Base-by-base conservation (phyloP, 148 eudicot genomes). In the Amaranthus hypochondriacus region DNA sequence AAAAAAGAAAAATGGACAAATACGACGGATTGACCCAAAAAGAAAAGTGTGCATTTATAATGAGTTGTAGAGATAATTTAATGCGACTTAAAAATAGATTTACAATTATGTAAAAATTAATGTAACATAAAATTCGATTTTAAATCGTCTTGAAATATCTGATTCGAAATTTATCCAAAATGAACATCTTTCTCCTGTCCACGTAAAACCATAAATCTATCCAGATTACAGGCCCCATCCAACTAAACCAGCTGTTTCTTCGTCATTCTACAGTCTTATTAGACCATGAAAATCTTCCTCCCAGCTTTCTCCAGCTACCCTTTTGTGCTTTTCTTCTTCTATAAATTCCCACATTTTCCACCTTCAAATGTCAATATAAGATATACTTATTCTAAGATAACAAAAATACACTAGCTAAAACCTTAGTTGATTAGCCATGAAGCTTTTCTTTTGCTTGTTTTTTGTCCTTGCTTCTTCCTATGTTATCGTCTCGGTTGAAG, bases 221-320 rank as follows among this genome's bases (percentile, higher is more conserved):
- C 39, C 39, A 28, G 39, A 28, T 28, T 28, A 1, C 12, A 55
- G 63, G 63, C 9, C 43, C 4, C 6, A 62, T 39, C 65, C 65
- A 39, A 49, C 67, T 14, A 73, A 43, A 63, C 70, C 76, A 77
- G 76, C 76, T 77, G 80, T 78, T 72, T 58, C 60, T 72, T 76
- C 61, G 66, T 78, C 73, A 73, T 64, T 10, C 60, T 43, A 1
- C 44, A 63, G 4, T 63, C 14, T 11, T 15, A 28, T 28, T 28
- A 28, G 39, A 28, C 39, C 39, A 28, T 28, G 39, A 6, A 62
- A 59, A 58, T 18, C 66, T 55, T 49, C 57, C 21, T 69, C 8
- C 69, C 46, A 64, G 53, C 68, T 43, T 21, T 69, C 11, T 78
- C 70, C 62, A 53, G 49, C 60, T 60, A 18, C 66, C 73, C 48